These are phyloP conservation scores for Oryza glumipatula DNA, from an alignment of 176 grass and related monocot species.

Conservation along the genomic window DNA sequence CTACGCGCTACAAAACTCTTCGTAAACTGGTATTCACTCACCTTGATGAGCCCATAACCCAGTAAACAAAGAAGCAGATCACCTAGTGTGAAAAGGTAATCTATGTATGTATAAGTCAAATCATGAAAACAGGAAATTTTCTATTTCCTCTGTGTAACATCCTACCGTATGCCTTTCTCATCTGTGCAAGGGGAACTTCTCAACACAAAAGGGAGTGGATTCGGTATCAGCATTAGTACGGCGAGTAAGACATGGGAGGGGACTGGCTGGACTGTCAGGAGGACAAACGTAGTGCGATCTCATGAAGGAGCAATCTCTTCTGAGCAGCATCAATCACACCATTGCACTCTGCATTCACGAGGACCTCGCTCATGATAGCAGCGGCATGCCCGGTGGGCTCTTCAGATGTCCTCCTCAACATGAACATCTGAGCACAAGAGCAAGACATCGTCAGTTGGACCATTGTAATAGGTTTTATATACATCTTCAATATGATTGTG, in stretches of 20 bases:
- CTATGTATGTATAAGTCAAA: slow-evolving; percentile 12
- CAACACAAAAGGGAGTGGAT: slow-evolving; percentile 25
- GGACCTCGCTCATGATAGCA: slow-evolving; percentile 81
- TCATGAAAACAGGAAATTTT: slow-evolving; percentile 1
- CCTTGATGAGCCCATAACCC: slow-evolving; percentile 33
- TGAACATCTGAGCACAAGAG: slow-evolving; percentile 67
- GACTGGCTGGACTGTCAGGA: slow-evolving; percentile 39
- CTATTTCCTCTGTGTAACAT: slow-evolving; percentile 38
- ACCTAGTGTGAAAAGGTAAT: slow-evolving; percentile 32
- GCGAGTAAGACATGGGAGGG: slow-evolving; percentile 15
- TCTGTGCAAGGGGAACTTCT: slow-evolving; percentile 23
- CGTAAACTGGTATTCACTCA: slow-evolving; percentile 13
- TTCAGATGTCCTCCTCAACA: slow-evolving; percentile 82
- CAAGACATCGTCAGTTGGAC: slow-evolving; percentile 18
- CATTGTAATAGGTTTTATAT: background rate
- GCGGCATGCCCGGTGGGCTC: slow-evolving; percentile 82
- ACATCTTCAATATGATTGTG: background rate
- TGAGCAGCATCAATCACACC: slow-evolving; percentile 84
- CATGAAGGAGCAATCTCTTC: slow-evolving; percentile 77
- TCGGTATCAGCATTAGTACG: slow-evolving; percentile 21
- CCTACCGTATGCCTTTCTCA: slow-evolving; percentile 10
- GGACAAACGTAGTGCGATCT: slow-evolving; percentile 85
- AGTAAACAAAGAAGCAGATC: slow-evolving; percentile 43
- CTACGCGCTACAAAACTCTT: slow-evolving; percentile 49
- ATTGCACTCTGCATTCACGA: slow-evolving; percentile 82